Evolutionary conservation across 73 alveolate genomes (phyloP), one percentile per base, ranked within the genome.

Genomic region (Blepharisma stoltei): DNA sequence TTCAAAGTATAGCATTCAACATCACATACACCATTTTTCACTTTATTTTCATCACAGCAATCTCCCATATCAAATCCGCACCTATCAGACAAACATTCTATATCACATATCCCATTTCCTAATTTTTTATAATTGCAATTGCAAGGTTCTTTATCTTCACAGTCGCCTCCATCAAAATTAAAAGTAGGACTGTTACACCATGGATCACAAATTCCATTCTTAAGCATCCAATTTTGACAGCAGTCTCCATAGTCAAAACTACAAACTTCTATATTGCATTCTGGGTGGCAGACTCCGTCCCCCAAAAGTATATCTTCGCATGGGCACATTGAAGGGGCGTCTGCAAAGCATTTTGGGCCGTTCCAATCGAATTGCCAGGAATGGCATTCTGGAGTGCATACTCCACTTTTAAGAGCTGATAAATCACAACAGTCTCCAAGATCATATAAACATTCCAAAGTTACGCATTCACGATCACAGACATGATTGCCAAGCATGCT

Each of bases 101-200:
- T 69, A 25, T 69, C 43, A 69, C 79, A 69, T 18, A 43, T 44
- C 3, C 79, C 79, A 69, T 69, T 43, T 69, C 79, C 79, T 1
- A 69, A 53, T 9, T n/a, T 69, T 9, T 44, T 43, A 44, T 44
- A 38, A 46, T 14, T 18, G 65, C 79, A 69, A 1, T 69, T 52
- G 67, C 23, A n/a, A n/a, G 67, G 23, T n/a, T 20, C 18, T 52
- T 20, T 52, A 52, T 20, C 18, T 52, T 52, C 67, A 52, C 67
- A 52, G 3, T 52, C 67, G 23, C 23, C 18, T n/a, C 23, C 23
- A 20, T 52, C 67, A 52, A n/a, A 52, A 52, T 52, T 52, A 20
- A 14, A 52, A n/a, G 0, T 14, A n/a, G 18, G 18, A 3, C 23
- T 52, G 3, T 52, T 52, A 3, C 67, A 52, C 23, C 23, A 14